Conservation (phyloP, 2,329 filamentous ascomycete genomes). For the Davidsoniella eucalypti region DNA sequence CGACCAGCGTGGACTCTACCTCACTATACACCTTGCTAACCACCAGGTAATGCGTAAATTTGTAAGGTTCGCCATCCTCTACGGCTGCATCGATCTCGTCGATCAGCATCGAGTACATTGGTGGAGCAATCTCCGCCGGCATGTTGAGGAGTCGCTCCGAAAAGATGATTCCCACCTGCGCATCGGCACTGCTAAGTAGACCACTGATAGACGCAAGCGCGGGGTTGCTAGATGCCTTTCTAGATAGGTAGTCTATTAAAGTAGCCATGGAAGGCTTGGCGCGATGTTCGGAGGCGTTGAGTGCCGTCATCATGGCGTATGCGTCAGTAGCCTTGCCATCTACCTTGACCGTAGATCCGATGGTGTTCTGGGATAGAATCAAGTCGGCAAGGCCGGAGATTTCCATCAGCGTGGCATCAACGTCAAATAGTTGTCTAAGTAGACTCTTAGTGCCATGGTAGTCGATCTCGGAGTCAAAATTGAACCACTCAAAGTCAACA, state of each 20-base stretch:
- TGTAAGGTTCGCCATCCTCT: conserved; percentile 80
- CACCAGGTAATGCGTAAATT: conserved; percentile 84
- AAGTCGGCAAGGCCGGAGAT: conserved; percentile 74
- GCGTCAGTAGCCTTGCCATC: conserved; percentile 86
- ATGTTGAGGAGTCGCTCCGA: conserved; percentile 93
- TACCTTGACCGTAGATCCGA: conserved; percentile 94
- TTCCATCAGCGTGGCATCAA: conserved; percentile 72
- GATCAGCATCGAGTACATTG: conserved; percentile 85
- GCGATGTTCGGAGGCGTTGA: conserved; percentile 68
- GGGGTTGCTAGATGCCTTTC: conserved; percentile 38
- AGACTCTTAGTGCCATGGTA: conserved; percentile 90
- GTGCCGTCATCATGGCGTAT: conserved; percentile 77
- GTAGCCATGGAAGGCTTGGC: conserved; percentile 56
- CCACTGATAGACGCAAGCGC: conserved; percentile 26
- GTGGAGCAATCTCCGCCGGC: conserved; percentile 80
- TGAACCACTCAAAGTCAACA: conserved; percentile 98
- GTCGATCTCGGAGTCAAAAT: conserved; percentile 75
- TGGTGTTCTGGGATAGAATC: conserved; percentile 68
- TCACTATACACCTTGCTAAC: conserved; percentile 87
- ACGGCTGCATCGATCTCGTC: conserved; percentile 83
- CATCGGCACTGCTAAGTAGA: conserved; percentile 20
- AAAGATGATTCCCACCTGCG: conserved; percentile 69
- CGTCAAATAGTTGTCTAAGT: conserved; percentile 79
- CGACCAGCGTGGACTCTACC: conserved; percentile 63
- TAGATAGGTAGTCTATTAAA: conserved; percentile 53